Percentiles rank a stretch among this genome's conserved stretches.
Evolutionary conservation across 306 rosid species (phyloP).

Genomic region (Pyrus pyrifolia): DNA sequence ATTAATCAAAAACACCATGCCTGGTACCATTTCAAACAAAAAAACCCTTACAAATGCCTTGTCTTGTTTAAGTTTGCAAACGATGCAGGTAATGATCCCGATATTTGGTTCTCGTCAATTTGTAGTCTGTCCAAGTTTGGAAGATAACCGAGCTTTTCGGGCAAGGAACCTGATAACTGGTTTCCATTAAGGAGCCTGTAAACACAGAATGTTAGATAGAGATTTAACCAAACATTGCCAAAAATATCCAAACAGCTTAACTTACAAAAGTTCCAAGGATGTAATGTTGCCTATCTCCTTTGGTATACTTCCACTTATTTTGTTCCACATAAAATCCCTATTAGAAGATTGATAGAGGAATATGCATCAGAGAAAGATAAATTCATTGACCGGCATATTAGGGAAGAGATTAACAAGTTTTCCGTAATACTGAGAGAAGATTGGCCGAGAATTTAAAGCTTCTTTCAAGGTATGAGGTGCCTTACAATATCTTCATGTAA

Average conservation of each 20-base stretch:
- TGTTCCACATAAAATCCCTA: constrained; percentile 96
- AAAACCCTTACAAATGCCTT: constrained; percentile 84
- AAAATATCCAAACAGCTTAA: constrained; percentile 12
- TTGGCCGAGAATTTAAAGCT: not conserved
- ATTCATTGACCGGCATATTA: constrained; percentile 4
- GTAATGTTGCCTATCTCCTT: constrained; percentile 71
- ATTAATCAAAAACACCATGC: no score
- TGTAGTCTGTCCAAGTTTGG: constrained; percentile 57
- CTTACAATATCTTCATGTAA: constrained; percentile 64
- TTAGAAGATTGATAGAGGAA: constrained; percentile 12
- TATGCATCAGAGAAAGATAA: constrained; percentile 22
- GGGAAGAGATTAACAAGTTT: not conserved
- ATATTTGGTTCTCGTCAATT: constrained; percentile 64
- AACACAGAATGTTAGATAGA: not conserved
- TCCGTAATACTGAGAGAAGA: not conserved
- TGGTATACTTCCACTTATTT: constrained; percentile 72
- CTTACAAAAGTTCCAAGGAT: constrained; percentile 73
- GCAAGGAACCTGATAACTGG: constrained; percentile 65
- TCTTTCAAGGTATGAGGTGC: not conserved
- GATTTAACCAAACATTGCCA: not conserved
- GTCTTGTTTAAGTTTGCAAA: constrained; percentile 56
- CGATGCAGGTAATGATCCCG: constrained; percentile 67
- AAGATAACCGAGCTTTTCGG: constrained; percentile 80
- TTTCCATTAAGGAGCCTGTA: constrained; percentile 85
- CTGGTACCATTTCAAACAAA: no score